Evolutionary conservation across 1,284 basidiomycete genomes (phyloP).

Genomic region (Tetrapyrgos nigripes): DNA sequence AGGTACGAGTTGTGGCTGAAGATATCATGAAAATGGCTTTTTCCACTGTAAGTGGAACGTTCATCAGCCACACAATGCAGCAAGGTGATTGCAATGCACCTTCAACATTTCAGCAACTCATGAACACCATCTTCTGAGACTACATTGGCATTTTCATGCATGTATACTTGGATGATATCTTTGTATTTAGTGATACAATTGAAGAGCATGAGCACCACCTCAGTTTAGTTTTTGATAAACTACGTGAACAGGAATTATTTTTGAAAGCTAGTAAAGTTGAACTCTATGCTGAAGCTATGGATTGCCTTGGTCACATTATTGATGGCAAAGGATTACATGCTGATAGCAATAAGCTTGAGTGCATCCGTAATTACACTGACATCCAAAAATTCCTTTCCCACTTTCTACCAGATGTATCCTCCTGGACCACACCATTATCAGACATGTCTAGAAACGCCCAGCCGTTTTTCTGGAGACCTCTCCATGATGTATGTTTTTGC

Average conservation of each 20-base stretch:
- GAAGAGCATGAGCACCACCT: constrained; percentile 32
- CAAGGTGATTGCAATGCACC: constrained; percentile 44
- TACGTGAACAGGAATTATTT: constrained; percentile 24
- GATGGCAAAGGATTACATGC: constrained; percentile 24
- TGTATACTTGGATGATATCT: constrained; percentile 45
- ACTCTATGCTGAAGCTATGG: constrained; percentile 23
- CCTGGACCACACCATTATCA: constrained; percentile 23
- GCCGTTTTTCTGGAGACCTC: constrained; percentile 17
- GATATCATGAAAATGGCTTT: constrained; percentile 16
- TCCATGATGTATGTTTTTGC: constrained; percentile 13
- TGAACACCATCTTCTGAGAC: constrained; percentile 33
- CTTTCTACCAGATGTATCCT: constrained; percentile 33
- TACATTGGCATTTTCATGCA: constrained; percentile 32
- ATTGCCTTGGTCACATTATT: constrained; percentile 28
- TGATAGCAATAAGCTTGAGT: constrained; percentile 23
- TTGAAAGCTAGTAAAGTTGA: constrained; percentile 29
- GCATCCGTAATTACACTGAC: constrained; percentile 27
- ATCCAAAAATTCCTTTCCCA: constrained; percentile 35
- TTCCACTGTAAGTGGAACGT: too few relatives aligned
- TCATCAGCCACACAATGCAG: constrained; percentile 19
- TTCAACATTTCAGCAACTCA: too few relatives aligned
- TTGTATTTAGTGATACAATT: constrained; percentile 38
- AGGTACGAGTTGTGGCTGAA: constrained; percentile 20
- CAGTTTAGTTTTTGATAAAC: constrained; percentile 22
- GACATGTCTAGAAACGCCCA: constrained; percentile 19